Evolutionary conservation across 2,329 filamentous ascomycete genomes (phyloP), one percentile per base, ranked within the genome.

Genomic region (Rachicladosporium sp.): DNA sequence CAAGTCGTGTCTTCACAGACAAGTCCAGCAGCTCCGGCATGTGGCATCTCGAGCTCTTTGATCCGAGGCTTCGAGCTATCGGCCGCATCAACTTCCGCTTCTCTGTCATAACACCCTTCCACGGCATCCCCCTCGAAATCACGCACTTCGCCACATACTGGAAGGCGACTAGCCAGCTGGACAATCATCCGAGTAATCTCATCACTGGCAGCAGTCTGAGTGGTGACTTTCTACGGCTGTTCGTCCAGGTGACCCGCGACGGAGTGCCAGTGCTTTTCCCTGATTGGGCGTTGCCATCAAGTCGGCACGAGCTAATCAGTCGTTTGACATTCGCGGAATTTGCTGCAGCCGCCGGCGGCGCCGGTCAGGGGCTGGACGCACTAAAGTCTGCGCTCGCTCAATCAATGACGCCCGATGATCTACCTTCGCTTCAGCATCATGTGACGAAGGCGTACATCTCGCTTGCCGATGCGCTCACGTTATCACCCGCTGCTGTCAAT

Each of bases 71-170:
- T 36, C 78, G 89, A 34, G 83, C 87, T 6, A 95, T 98, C 53
- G 91, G 91, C 4, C 84, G 93, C 54, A 85, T 96, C 49, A 86
- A 78, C 47, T 98, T 98, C 67, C 83, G 84, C 48, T 93, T 86
- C 40, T 88, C 96, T 57, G 86, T 96, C 19, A 93, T 98, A 59
- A 95, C 94, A 55, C 91, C 91, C 0, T 98, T 96, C 65, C 78
- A 80, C 46, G 89, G 91, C 6, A 82, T 87, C 44, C 87, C 91
- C 3, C 69, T 98, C 13, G 91, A 98, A 60, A 95, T 98, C 44
- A 93, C 91, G 1, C 88, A 96, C 55, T 98, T 96, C 52, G 91
- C 93, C 46, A 96, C 91, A 0, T 98, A 98, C 62, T 98, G 91
- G 91, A 98, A 96, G 62, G 89, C 89, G 0, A 98, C 91, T 1